Base-by-base conservation (phyloP, 129 eudicot genomes). In the Solidago caesia region DNA sequence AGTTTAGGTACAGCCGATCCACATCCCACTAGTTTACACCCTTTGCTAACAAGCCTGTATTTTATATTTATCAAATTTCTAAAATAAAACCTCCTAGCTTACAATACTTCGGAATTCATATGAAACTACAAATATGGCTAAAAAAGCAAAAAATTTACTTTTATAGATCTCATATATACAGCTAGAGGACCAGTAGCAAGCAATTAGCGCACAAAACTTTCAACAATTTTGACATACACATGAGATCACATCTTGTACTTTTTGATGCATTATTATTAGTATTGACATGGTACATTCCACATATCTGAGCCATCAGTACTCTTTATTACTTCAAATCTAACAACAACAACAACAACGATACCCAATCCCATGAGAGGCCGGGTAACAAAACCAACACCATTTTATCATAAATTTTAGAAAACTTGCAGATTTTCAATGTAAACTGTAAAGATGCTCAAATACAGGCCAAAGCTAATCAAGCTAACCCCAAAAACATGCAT, bases 11-110 rank as follows among this genome's bases (percentile, higher is more conserved):
- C 81, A 29, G 96, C 96, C 47, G 98, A 92, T 8, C 98, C 98
- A 84, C 98, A 89, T 75, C 98, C 98, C 74, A 92, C 90, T 57
- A 92, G 82, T 72, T 92, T 92, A 86, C 98, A 92, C 65, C 98
- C 98, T 80, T 75, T 82, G 80, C 76, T 58, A 43, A 83, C 85
- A 44, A 87, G 80, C 77, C 97, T 92, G 79, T 61, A 55, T 14
- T 52, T 41, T 48, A 62, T 61, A 42, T 10, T 60, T 42, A 63
- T 9, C 44, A 45, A 44, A 59, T 64, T 8, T 2, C 29, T 8
- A 43, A 33, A 60, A 33, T 44, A 26, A 64, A 61, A 8, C 44
- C 13, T n/a, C 4, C 63, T 8, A 44, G n/a, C 6, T 44, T 2
- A 14, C 10, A 33, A 58, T 68, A 45, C 33, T 68, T 68, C 43